Percentiles rank a stretch among this genome's conserved stretches.
Conservation (phyloP, 306 rosid genomes). For the Casuarina glauca region DNA sequence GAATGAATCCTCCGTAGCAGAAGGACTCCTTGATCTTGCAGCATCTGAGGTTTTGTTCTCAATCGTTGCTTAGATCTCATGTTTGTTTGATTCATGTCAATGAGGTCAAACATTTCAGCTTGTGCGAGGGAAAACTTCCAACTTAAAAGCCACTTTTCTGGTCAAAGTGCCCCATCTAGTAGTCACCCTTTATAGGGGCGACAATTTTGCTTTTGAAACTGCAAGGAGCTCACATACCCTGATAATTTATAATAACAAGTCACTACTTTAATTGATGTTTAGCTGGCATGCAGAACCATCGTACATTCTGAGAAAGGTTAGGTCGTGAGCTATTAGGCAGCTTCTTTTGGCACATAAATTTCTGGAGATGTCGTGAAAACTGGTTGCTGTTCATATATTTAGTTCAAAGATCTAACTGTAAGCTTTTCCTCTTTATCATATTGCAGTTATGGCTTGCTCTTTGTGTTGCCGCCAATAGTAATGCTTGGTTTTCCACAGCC, state of each 20-base stretch:
- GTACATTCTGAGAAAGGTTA: not conserved
- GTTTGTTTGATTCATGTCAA: not conserved
- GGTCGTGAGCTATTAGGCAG: not conserved
- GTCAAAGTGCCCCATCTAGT: constrained; percentile 1
- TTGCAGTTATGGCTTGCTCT: constrained; percentile 73
- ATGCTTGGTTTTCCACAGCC: constrained; percentile 75
- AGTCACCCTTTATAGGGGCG: not conserved
- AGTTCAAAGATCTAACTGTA: not conserved
- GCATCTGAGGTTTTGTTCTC: not conserved
- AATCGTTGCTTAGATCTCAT: not conserved
- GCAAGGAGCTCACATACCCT: not conserved
- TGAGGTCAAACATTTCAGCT: not conserved
- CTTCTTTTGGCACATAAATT: constrained; percentile 7
- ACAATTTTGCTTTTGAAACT: not conserved
- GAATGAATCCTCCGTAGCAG: not conserved
- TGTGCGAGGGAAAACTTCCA: not conserved
- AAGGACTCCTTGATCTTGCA: not conserved
- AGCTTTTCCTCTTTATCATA: not conserved
- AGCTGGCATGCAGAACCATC: not conserved
- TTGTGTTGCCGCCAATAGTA: constrained; percentile 63
- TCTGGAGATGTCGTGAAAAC: not conserved
- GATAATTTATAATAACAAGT: not conserved
- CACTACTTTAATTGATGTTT: not conserved
- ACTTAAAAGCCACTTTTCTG: not conserved
- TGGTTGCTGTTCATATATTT: not conserved